These are phyloP conservation scores for Macadamia tetraphylla DNA, from an alignment of 164 flowering plant genomes.

Conservation along the genomic window DNA sequence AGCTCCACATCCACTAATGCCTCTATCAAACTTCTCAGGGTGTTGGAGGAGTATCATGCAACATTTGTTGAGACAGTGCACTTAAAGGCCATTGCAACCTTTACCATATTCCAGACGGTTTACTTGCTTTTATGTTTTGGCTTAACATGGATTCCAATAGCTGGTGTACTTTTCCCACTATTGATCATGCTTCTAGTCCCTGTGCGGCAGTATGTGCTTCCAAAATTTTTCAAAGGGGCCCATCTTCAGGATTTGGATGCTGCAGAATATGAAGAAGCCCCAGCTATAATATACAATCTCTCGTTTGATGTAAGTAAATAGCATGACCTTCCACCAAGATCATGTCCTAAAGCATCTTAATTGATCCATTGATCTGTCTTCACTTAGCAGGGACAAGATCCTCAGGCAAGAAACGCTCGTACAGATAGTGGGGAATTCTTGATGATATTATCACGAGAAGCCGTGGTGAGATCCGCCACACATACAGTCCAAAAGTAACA, in stretches of 20 bases:
- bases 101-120: conserved; percentile 77
- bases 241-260: conserved; percentile 94
- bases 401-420: conserved; percentile 27
- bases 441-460: conserved; percentile 83
- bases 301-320: conserved; percentile 54
- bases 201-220: conserved; percentile 77
- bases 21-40: conserved; percentile 39
- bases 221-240: conserved; percentile 85
- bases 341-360: background rate
- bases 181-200: conserved; percentile 93
- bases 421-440: conserved; percentile 58
- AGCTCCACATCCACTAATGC: background rate
- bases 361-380: conserved; percentile 4
- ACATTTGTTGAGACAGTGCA: conserved; percentile 86
- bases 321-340: background rate
- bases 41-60: conserved; percentile 71
- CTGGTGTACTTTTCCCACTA: conserved; percentile 89
- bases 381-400: conserved; percentile 45
- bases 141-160: conserved; percentile 88
- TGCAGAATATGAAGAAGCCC: conserved; percentile 90
- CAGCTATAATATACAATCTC: conserved; percentile 53
- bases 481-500: conserved; percentile 65
- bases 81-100: conserved; percentile 60
- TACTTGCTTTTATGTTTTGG: conserved; percentile 87
- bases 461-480: conserved; percentile 80